A percentile compares a stretch with the other conserved stretches of the same genome.
Evolutionary conservation across 805 yeast species (phyloP).

Genomic region (Zygoascus bituminiphila): DNA sequence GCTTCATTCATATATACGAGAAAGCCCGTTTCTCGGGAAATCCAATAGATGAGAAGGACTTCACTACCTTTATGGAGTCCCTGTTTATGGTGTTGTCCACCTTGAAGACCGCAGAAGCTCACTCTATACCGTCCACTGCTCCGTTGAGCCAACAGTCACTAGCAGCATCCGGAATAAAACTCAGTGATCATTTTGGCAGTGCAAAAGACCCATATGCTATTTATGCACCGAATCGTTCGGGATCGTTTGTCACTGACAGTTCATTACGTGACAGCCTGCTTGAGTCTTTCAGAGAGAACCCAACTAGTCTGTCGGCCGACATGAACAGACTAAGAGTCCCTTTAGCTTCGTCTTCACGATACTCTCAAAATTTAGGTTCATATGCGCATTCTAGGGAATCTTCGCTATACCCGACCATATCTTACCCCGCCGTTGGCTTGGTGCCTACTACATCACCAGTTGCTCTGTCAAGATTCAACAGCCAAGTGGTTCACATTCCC

Average conservation of each 20-base stretch:
- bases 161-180: not conserved
- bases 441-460: not conserved
- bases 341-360: not conserved
- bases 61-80: constrained; percentile 49
- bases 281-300: not conserved
- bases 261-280: not conserved
- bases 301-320: not conserved
- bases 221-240: not conserved
- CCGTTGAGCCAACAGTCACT: not conserved
- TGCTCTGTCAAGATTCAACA: not conserved
- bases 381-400: not conserved
- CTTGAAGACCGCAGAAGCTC: constrained; percentile 8
- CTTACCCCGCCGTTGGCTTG: not conserved
- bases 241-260: not conserved
- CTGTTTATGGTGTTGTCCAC: constrained; percentile 15
- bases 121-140: not conserved
- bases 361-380: not conserved
- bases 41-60: constrained; percentile 49
- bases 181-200: not conserved
- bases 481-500: not conserved
- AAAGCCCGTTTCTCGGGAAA: constrained; percentile 56
- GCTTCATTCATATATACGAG: constrained; percentile 53
- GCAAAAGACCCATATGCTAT: too few species aligned
- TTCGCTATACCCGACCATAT: not conserved
- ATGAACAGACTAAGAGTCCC: not conserved